A percentile compares a stretch with the other conserved stretches of the same genome.
Evolutionary conservation across 805 yeast genomes (phyloP).

Genomic region (Myxozyma monticola): DNA sequence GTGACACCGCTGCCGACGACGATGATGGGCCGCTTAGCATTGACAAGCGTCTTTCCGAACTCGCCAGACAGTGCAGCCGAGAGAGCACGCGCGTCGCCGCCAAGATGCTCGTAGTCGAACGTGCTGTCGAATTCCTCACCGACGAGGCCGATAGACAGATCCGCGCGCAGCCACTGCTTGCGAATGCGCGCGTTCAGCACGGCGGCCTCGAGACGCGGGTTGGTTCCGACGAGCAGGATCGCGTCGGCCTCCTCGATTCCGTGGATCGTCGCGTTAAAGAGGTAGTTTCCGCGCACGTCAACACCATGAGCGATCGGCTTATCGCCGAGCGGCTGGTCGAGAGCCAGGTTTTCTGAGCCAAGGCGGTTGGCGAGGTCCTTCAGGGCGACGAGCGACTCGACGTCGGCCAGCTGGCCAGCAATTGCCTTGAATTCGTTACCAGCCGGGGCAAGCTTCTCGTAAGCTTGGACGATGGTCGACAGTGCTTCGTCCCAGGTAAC

Average conservation of each 20-base stretch:
- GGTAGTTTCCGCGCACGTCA: constrained; percentile 74
- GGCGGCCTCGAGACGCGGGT: constrained; percentile 89
- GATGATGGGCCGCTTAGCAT: constrained; percentile 73
- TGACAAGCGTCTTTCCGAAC: constrained; percentile 64
- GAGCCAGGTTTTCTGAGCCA: constrained; percentile 77
- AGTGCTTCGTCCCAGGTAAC: constrained; percentile 89
- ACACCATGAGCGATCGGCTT: constrained; percentile 64
- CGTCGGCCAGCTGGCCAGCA: constrained; percentile 79
- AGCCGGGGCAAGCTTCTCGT: constrained; percentile 54
- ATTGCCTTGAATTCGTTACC: constrained; percentile 77
- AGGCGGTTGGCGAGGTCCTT: constrained; percentile 75
- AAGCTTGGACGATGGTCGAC: constrained; percentile 64
- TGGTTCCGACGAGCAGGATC: constrained; percentile 76
- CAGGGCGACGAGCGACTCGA: constrained; percentile 77
- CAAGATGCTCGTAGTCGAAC: constrained; percentile 63
- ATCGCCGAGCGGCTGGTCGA: constrained; percentile 60
- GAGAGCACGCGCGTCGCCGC: constrained; percentile 59
- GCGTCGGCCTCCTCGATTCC: constrained; percentile 84
- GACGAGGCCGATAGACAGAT: constrained; percentile 63
- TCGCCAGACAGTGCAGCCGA: constrained; percentile 62
- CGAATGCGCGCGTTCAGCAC: constrained; percentile 82
- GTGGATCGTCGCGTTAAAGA: constrained; percentile 74
- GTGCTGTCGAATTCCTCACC: constrained; percentile 81
- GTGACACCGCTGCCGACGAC: constrained; percentile 79
- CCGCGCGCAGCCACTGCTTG: constrained; percentile 71